A percentile compares a stretch with the other conserved stretches of the same genome.
Evolutionary conservation across 345 rosid species (phyloP).

Genomic region (Camelina sativa): DNA sequence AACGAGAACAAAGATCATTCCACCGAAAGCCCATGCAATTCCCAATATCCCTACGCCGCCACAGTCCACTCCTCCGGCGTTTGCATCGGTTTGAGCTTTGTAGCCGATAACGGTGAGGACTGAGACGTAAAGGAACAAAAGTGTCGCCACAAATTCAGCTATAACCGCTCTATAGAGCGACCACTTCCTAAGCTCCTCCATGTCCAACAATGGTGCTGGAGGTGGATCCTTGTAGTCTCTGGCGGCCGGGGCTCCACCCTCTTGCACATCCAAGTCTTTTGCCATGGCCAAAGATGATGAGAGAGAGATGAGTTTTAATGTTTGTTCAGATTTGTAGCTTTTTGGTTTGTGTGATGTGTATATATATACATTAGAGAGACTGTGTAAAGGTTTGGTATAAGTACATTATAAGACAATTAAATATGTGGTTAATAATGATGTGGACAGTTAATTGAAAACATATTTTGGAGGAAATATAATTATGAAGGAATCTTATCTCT

Average conservation of each 20-base stretch:
- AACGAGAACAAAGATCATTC: conserved; percentile 94
- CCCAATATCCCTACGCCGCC: conserved; percentile 90
- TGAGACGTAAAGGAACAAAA: conserved; percentile 75
- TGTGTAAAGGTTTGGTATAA: conserved; percentile 21
- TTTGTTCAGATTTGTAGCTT: conserved; percentile 26
- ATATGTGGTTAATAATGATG: conserved; percentile 20
- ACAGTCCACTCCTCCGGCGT: conserved; percentile 46
- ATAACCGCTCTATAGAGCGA: conserved; percentile 77
- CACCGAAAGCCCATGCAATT: conserved; percentile 96
- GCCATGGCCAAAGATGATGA: conserved; percentile 51
- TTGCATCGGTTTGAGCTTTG: conserved; percentile 55
- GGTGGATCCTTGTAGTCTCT: conserved; percentile 84
- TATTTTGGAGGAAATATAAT: conserved; percentile 1
- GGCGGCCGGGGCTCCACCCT: conserved; percentile 48
- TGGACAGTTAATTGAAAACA: conserved; percentile 22
- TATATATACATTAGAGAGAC: conserved; percentile 17
- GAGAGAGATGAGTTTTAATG: conserved; percentile 27
- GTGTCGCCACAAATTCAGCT: conserved; percentile 86
- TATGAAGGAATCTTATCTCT: conserved; percentile 23
- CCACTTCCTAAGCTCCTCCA: conserved; percentile 67
- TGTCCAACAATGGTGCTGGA: conserved; percentile 65
- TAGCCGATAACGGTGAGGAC: conserved; percentile 83
- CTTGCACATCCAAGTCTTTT: conserved; percentile 57
- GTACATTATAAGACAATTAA: conserved; percentile 28
- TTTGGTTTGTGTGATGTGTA: conserved; percentile 12